phyloP scores from a whole-genome alignment of 345 rosid genomes.

The Boechera stricta region DNA sequence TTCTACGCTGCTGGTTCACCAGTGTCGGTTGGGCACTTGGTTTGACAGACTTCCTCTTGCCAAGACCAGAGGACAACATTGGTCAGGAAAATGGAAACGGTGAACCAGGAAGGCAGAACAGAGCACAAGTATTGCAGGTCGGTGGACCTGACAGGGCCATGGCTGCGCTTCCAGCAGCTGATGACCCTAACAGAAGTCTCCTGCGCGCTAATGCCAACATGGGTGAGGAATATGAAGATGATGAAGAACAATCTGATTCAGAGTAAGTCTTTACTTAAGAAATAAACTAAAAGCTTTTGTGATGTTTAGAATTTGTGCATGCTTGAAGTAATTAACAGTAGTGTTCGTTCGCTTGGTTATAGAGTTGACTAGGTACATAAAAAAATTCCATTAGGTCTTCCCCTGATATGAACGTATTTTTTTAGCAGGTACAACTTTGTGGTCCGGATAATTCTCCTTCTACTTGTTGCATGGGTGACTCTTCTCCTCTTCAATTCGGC shows the following conservation, averaged over 20 bases:
- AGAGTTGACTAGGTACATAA: conserved; percentile 11
- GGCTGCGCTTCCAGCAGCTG: conserved; percentile 59
- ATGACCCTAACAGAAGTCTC: conserved; percentile 56
- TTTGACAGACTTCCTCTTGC: conserved; percentile 79
- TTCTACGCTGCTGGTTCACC: conserved; percentile 89
- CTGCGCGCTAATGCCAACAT: conserved; percentile 46
- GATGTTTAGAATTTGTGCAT: not conserved
- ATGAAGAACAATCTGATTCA: conserved; percentile 84
- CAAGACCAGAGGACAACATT: conserved; percentile 76
- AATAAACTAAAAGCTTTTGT: conserved; percentile 9
- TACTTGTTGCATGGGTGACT: conserved; percentile 97
- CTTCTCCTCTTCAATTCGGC: conserved; percentile 92
- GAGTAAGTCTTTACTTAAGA: conserved; percentile 64
- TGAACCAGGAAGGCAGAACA: conserved; percentile 80
- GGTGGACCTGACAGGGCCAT: conserved; percentile 75
- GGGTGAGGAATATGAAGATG: conserved; percentile 67
- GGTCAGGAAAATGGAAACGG: conserved; percentile 79
- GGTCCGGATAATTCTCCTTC: conserved; percentile 75
- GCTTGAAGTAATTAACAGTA: not conserved
- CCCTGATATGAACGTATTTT: conserved; percentile 26
- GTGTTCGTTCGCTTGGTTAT: conserved; percentile 23
- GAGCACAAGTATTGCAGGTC: conserved; percentile 55
- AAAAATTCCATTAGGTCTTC: conserved; percentile 4
- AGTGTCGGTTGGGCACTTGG: conserved; percentile 96
- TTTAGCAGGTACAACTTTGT: conserved; percentile 86